These are phyloP conservation scores for Yamadazyma kanchanaburiensis DNA, from an alignment of 1,139 yeast species.

Conservation along the genomic window DNA sequence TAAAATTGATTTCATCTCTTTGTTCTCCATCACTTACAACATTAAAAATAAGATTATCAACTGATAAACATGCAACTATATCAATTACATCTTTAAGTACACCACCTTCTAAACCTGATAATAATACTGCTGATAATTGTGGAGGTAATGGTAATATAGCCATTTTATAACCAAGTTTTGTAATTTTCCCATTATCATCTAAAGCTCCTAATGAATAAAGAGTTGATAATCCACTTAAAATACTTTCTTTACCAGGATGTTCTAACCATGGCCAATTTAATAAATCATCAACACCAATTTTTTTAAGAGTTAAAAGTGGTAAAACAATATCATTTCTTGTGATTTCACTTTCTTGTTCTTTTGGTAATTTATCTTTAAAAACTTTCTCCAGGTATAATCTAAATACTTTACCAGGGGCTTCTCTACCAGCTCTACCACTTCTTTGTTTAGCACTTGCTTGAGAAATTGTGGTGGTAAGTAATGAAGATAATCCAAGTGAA, in stretches of 20 bases:
- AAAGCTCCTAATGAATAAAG: conserved; percentile 78
- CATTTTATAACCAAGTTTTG: conserved; percentile 77
- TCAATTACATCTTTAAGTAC: conserved; percentile 72
- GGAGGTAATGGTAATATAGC: conserved; percentile 89
- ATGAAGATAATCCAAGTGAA: conserved; percentile 83
- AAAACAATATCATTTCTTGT: conserved; percentile 80
- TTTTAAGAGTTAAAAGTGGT: conserved; percentile 80
- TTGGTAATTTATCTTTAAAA: conserved; percentile 52
- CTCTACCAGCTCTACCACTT: conserved; percentile 99
- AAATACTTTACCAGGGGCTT: conserved; percentile 82
- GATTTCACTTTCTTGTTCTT: conserved; percentile 91
- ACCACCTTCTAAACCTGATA: conserved; percentile 60
- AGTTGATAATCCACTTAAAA: conserved; percentile 73
- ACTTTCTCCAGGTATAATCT: conserved; percentile 76
- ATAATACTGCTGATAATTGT: conserved; percentile 81
- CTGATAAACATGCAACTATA: conserved; percentile 88
- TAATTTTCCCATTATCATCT: conserved; percentile 71
- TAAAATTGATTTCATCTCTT: conserved; percentile 74
- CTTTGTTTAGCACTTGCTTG: conserved; percentile 94
- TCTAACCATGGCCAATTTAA: conserved; percentile 91
- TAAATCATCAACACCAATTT: conserved; percentile 78
- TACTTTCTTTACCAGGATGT: conserved; percentile 77
- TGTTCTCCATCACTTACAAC: conserved; percentile 67
- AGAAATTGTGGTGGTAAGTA: conserved; percentile 87
- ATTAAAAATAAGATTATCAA: conserved; percentile 78